Evolutionary conservation across 352 stramenopile species (phyloP).

Genomic region (Peronospora tabacina): DNA sequence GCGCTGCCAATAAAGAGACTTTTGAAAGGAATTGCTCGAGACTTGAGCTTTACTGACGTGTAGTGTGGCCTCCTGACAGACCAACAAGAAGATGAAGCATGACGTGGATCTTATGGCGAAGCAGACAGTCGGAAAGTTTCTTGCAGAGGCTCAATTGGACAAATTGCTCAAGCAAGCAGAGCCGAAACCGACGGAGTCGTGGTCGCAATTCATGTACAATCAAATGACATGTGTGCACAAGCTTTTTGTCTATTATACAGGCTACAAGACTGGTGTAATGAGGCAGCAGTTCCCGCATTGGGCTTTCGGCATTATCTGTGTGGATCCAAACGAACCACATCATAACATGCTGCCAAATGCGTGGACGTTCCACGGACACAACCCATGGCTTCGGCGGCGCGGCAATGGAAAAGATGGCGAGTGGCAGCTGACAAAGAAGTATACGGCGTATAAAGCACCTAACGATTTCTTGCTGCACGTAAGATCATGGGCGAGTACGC

Average conservation of each 20-base stretch:
- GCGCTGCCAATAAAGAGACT: neutral
- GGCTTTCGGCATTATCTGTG: slow-evolving; percentile 57
- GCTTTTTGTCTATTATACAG: slow-evolving; percentile 78
- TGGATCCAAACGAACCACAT: slow-evolving; percentile 73
- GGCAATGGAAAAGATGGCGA: slow-evolving; percentile 73
- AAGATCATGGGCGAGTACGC: slow-evolving; percentile 44
- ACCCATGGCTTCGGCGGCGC: slow-evolving; percentile 45
- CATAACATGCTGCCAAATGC: slow-evolving; percentile 57
- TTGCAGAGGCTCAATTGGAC: slow-evolving; percentile 24
- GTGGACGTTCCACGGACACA: slow-evolving; percentile 63
- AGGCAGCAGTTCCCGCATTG: slow-evolving; percentile 51
- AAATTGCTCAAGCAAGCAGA: slow-evolving; percentile 49
- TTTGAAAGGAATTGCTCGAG: neutral
- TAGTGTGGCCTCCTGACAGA: slow-evolving; percentile 28
- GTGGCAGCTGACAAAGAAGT: slow-evolving; percentile 52
- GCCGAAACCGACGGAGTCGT: slow-evolving; percentile 32
- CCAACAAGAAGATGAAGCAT: slow-evolving; percentile 30
- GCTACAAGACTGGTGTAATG: slow-evolving; percentile 71
- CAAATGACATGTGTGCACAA: slow-evolving; percentile 74
- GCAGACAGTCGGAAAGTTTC: slow-evolving; percentile 31
- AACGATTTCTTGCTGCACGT: slow-evolving; percentile 45
- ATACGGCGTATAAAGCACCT: slow-evolving; percentile 39
- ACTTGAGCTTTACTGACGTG: slow-evolving; percentile 10
- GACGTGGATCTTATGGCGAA: slow-evolving; percentile 54
- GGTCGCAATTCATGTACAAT: slow-evolving; percentile 59